These are phyloP conservation scores for Hericium rajendrae DNA, from an alignment of 768 basidiomycete genomes.

Conservation along the genomic window DNA sequence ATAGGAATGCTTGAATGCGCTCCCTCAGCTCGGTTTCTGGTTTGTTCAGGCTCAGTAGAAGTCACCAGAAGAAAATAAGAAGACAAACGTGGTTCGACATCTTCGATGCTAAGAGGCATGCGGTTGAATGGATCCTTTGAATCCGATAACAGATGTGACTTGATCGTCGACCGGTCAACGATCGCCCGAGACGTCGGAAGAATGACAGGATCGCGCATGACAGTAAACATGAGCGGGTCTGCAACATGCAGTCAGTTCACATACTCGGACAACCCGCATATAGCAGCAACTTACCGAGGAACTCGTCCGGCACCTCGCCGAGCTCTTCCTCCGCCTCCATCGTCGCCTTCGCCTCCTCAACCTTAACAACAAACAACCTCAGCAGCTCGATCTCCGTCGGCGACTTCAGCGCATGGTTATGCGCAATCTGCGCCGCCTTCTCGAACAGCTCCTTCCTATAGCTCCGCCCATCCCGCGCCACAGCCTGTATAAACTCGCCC, in stretches of 20 bases:
- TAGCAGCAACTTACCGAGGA: conserved; percentile 52
- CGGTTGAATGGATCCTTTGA: conserved; percentile 95
- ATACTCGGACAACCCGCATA: conserved; percentile 2
- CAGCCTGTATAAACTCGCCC: conserved; percentile 69
- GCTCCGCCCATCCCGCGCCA: conserved; percentile 91
- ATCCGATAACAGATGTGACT: conserved; percentile 88
- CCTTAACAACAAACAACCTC: conserved; percentile 60
- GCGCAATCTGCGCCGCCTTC: conserved; percentile 57
- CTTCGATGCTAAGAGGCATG: conserved; percentile 65
- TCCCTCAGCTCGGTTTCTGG: conserved; percentile 61
- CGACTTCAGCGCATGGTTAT: conserved; percentile 58
- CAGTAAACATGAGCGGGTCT: conserved; percentile 85
- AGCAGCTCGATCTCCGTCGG: conserved; percentile 68
- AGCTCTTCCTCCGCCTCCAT: conserved; percentile 87
- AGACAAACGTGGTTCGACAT: conserved; percentile 63
- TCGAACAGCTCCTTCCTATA: conserved; percentile 82
- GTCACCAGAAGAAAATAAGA: background rate
- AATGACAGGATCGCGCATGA: conserved; percentile 94
- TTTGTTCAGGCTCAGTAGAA: background rate
- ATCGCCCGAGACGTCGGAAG: conserved; percentile 74
- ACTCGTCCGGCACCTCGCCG: conserved; percentile 93
- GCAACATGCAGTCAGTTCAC: conserved; percentile 3
- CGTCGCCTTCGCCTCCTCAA: conserved; percentile 72
- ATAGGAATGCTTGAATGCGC: conserved; percentile 63
- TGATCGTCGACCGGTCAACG: conserved; percentile 88